Conservation (phyloP, 2,329 filamentous ascomycete species). For the Aaosphaeria pasadenensis region DNA sequence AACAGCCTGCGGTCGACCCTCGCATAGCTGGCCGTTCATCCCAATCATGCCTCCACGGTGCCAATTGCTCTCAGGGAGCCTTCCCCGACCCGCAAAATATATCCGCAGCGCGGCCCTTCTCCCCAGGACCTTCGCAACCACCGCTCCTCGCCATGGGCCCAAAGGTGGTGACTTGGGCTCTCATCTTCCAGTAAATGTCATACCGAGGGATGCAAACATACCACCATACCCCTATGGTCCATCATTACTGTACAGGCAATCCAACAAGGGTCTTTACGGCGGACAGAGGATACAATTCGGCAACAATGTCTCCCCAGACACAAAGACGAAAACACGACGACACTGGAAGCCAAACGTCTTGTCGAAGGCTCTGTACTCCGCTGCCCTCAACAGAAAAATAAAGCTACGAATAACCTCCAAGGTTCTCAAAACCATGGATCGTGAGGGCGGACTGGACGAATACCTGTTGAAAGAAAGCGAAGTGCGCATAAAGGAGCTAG, state of each 20-base stretch:
- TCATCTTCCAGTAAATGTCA: conserved; percentile 33
- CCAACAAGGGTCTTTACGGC: conserved; percentile 72
- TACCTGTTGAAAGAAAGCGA: conserved; percentile 83
- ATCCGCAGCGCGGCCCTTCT: conserved; percentile 12
- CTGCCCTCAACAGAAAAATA: conserved; percentile 60
- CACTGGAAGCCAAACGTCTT: conserved; percentile 73
- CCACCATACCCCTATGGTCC: conserved; percentile 69
- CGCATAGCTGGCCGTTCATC: conserved; percentile 6
- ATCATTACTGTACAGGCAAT: conserved; percentile 72
- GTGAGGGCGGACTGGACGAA: conserved; percentile 83
- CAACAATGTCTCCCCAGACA: conserved; percentile 69
- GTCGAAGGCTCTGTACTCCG: conserved; percentile 65
- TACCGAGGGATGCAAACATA: conserved; percentile 25
- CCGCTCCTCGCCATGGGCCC: conserved; percentile 14
- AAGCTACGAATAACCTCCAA: conserved; percentile 67
- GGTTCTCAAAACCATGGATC: conserved; percentile 67
- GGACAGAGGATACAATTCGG: conserved; percentile 70
- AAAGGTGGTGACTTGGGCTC: conserved; percentile 34
- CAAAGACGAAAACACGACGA: conserved; percentile 68
- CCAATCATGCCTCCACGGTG: conserved; percentile 25
- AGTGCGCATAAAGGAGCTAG: conserved; percentile 77
- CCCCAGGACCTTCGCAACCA: conserved; percentile 26
- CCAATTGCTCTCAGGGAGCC: conserved; percentile 26
- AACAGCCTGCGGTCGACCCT: conserved; percentile 12
- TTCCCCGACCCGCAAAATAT: conserved; percentile 8